phyloP scores from a whole-genome alignment of 805 yeast genomes.

The Ogataea polymorpha region DNA sequence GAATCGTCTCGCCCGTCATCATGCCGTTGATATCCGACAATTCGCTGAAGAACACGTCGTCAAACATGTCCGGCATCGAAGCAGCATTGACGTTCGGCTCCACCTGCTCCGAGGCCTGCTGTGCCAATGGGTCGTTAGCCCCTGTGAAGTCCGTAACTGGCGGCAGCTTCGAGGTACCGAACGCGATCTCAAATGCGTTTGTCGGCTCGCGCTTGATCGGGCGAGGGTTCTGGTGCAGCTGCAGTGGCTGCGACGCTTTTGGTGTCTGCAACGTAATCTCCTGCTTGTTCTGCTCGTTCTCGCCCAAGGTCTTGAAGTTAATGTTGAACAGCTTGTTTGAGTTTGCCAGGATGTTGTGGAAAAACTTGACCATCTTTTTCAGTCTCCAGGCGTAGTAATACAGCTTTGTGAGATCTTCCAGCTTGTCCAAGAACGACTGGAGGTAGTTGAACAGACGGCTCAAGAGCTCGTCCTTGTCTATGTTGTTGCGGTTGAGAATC shows the following conservation, averaged over 20 bases:
- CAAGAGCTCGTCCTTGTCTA: conserved; percentile 33
- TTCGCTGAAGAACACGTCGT: conserved; percentile 33
- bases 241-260: conserved; percentile 13
- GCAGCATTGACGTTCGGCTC: conserved; percentile 10
- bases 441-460: conserved; percentile 34
- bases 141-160: conserved; percentile 34
- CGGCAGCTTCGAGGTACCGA: conserved; percentile 35
- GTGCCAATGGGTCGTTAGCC: neutral
- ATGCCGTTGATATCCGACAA: conserved; percentile 28
- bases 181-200: conserved; percentile 35
- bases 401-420: conserved; percentile 35
- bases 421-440: conserved; percentile 34
- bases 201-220: conserved; percentile 23
- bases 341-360: conserved; percentile 34
- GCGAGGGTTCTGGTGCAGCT: conserved; percentile 14
- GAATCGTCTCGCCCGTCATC: conserved; percentile 13
- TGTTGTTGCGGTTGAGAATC: conserved; percentile 32
- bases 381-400: conserved; percentile 47
- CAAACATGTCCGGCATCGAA: conserved; percentile 30
- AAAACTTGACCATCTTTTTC: conserved; percentile 39
- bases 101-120: neutral
- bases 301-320: conserved; percentile 29
- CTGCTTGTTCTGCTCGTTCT: conserved; percentile 11
- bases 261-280: conserved; percentile 11
- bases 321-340: conserved; percentile 34